phyloP scores from a whole-genome alignment of 2,329 filamentous ascomycete species.

The Hymenoscyphus scutula region DNA sequence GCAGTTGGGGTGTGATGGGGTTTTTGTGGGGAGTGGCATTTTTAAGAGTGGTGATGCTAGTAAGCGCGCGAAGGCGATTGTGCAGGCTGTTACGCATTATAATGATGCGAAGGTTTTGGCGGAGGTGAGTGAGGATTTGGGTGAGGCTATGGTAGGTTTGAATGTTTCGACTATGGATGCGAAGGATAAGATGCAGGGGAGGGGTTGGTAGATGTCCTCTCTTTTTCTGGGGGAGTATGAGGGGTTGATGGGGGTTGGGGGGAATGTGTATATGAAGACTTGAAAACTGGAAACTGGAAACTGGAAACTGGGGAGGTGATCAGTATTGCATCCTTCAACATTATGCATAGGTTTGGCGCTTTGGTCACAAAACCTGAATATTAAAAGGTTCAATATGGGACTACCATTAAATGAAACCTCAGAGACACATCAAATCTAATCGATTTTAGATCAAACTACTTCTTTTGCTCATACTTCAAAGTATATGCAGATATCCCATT shows the following conservation, averaged over 20 bases:
- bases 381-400: conserved; percentile 12
- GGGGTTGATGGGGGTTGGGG: neutral
- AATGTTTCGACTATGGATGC: conserved; percentile 77
- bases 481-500: neutral
- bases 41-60: conserved; percentile 94
- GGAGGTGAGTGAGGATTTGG: conserved; percentile 81
- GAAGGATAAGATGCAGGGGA: conserved; percentile 76
- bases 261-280: neutral
- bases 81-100: conserved; percentile 89
- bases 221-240: neutral
- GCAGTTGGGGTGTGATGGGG: conserved; percentile 96
- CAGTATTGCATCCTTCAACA: neutral
- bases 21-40: conserved; percentile 95
- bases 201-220: conserved; percentile 79
- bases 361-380: neutral
- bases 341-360: conserved; percentile 11
- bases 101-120: conserved; percentile 81
- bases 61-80: conserved; percentile 89
- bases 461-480: neutral
- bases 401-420: neutral
- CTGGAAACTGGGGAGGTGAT: neutral
- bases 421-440: neutral
- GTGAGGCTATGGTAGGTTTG: conserved; percentile 98
- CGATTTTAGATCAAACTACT: neutral
- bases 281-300: no score